Base-by-base conservation (phyloP, 345 rosid genomes). In the Eucalyptus polyanthemos region DNA sequence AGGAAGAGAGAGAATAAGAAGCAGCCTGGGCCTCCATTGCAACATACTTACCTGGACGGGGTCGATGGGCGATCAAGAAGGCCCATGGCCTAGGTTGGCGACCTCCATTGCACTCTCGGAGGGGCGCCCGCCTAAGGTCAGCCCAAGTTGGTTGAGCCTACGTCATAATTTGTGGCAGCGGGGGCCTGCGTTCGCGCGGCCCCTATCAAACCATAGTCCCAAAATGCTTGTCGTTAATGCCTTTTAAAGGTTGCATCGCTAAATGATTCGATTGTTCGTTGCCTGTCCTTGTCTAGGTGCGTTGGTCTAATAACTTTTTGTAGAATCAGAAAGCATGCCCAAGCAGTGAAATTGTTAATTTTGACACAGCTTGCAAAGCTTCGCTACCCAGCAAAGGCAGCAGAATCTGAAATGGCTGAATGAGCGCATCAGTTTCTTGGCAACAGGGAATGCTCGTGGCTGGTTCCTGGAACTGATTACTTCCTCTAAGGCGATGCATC, bases 211-310 rank as follows among this genome's bases (percentile, higher is more conserved):
- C 2, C 8, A 4, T 19, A 40, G 83, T 76, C 22, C 25, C 10
- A 53, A 8, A 16, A 3, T 53, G 1, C 5, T 10, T 53, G 4
- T 53, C 0, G 4, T 19, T 53, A 7, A 17, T 0, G 22, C 22
- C 9, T 17, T 1, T 51, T 7, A 3, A 51, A 7, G 56, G 56
- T 53, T 17, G 4, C 9, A 53, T 17, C 0, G 9, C 24, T 53
- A 19, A 19, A 17, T 53, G 4, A 17, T 17, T 17, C 1, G 56
- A 51, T 7, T 7, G 24, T 53, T 19, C 56, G 24, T 17, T 53
- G 24, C 56, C 56, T 53, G 56, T 53, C 56, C 56, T 53, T 19
- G 56, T 53, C 24, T 7, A 7, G 0, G 24, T 7, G 56, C 56
- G 24, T 19, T 53, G 10, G 9, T 25, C 65, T 58, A 25, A 1